Conservation (phyloP, 352 stramenopile species). For the Pythium graminicola region DNA sequence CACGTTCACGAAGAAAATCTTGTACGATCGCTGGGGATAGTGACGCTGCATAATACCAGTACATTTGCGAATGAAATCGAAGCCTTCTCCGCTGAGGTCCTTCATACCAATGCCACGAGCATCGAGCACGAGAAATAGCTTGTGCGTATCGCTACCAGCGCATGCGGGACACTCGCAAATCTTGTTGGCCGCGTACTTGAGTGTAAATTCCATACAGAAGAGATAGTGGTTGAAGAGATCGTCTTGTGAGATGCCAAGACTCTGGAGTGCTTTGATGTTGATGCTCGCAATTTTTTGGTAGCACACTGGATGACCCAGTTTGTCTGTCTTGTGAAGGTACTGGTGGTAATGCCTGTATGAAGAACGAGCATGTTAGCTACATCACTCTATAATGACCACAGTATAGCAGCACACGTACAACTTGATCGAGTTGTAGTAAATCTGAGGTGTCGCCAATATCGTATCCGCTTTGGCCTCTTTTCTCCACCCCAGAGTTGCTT, state of each 20-base stretch:
- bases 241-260: constrained; percentile 51
- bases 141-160: constrained; percentile 55
- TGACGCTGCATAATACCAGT: constrained; percentile 82
- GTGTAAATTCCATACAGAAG: constrained; percentile 77
- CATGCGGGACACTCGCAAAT: constrained; percentile 53
- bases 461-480: constrained; percentile 66
- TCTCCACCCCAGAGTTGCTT: constrained; percentile 63
- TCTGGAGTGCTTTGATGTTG: constrained; percentile 75
- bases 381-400: too few species aligned
- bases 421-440: constrained; percentile 65
- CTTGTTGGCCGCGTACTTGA: constrained; percentile 65
- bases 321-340: constrained; percentile 75
- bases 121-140: constrained; percentile 73
- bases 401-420: constrained; percentile 27
- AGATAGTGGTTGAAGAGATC: constrained; percentile 79
- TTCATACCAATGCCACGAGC: constrained; percentile 65
- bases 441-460: constrained; percentile 54
- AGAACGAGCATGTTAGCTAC: neutral
- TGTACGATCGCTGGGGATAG: constrained; percentile 85
- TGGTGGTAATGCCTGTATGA: constrained; percentile 61
- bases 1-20: constrained; percentile 91
- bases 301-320: constrained; percentile 71
- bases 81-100: constrained; percentile 65
- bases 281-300: constrained; percentile 78
- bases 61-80: constrained; percentile 78